Evolutionary conservation across 2,329 filamentous ascomycete species (phyloP), one percentile per base, ranked within the genome.

Genomic region (Chaetoscypha palmicola): DNA sequence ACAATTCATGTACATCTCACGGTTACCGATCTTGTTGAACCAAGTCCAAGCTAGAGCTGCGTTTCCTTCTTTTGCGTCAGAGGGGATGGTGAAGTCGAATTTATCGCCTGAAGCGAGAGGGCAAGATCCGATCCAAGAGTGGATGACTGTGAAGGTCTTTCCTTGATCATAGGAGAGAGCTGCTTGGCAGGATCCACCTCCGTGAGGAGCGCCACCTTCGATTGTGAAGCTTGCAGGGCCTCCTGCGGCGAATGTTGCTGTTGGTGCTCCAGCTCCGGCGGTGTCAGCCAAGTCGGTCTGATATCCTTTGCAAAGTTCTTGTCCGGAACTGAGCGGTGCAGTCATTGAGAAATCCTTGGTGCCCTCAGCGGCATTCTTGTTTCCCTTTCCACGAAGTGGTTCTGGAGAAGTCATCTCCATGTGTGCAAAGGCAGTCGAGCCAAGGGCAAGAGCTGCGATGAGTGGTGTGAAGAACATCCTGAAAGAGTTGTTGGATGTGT

Each of bases 1-100:
- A 50, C 79, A 83, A 58, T 81, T 78, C 76, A 80, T 79, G 65
- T 83, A 83, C 68, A 80, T 79, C 54, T 82, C 79, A 14, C 77
- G 68, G 54, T 81, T 81, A 2, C 77, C 77, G 20, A 74, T 55
- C 44, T 68, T 66, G 58, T 79, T 79, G 59, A 75, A 76, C 73
- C 73, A 76, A 3, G 71, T 74, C 79, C 79, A 63, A 1, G 54
- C 53, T 16, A 62, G 58, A 7, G 62, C 38, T 1, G 58, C 56
- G 0, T 17, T 14, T 12, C 54, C 57, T 16, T 47, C 38, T 3
- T 39, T 11, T 47, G 47, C 12, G 51, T 62, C 59, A 0, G 53
- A 50, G 3, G 60, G 59, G 21, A 62, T 43, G 4, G 49, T 54
- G 43, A 62, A 59, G 16, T 52, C 41, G 35, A 66, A 54, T 19